These are phyloP conservation scores for Pseudopyricularia cyperi DNA, from an alignment of 2,329 filamentous ascomycete genomes.

Conservation along the genomic window DNA sequence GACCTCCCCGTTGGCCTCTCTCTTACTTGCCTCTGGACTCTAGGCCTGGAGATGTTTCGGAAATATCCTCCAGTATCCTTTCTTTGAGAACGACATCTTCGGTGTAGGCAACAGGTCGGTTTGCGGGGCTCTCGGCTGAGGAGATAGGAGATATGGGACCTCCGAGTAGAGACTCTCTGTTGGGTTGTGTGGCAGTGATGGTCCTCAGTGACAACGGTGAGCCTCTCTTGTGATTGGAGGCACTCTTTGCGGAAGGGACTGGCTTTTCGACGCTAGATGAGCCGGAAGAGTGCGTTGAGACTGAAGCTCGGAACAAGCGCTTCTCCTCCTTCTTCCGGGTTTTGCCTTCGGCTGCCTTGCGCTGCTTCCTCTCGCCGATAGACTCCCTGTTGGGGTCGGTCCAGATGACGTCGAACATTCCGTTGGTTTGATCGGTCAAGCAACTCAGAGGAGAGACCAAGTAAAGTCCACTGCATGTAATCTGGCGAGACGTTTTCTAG, in stretches of 20 bases:
- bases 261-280: background rate
- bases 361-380: conserved; percentile 36
- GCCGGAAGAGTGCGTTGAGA: background rate
- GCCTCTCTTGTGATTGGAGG: background rate
- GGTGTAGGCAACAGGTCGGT: background rate
- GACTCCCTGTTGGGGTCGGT: conserved; percentile 39
- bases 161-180: background rate
- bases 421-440: conserved; percentile 5
- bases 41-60: conserved; percentile 7
- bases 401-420: conserved; percentile 49
- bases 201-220: background rate
- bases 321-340: conserved; percentile 15
- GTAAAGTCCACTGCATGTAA: background rate
- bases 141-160: background rate
- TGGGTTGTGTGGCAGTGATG: background rate
- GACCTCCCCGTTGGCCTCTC: background rate
- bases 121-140: background rate
- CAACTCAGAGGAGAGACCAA: background rate
- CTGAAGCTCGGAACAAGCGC: background rate
- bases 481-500: background rate
- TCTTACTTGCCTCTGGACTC: conserved; percentile 21
- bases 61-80: conserved; percentile 1
- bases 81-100: background rate
- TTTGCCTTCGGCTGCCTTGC: conserved; percentile 26
- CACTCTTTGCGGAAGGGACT: background rate